Conservation (phyloP, 2,329 filamentous ascomycete species). For the Hypoxylon sp. region DNA sequence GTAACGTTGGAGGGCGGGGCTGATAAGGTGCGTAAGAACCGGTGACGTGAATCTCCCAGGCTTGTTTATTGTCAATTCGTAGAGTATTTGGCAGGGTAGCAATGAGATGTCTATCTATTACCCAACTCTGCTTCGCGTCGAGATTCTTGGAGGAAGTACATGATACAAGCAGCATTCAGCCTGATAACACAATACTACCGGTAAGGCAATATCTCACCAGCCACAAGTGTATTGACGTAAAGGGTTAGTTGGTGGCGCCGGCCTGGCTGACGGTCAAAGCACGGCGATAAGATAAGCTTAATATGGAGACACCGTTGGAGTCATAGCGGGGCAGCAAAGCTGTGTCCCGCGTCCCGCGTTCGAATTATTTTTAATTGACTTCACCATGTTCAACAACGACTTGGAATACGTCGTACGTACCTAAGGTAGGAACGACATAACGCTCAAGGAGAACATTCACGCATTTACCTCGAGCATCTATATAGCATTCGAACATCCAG, state of each 20-base stretch:
- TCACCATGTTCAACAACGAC: background rate
- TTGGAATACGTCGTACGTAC: background rate
- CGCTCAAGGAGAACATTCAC: background rate
- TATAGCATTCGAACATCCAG: background rate
- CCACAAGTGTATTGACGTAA: conserved; percentile 2
- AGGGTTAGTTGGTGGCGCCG: conserved; percentile 2
- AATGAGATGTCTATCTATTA: conserved; percentile 23
- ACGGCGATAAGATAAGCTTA: conserved; percentile 34
- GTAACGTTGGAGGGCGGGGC: conserved; percentile 40
- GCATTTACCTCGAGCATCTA: background rate
- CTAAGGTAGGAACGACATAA: background rate
- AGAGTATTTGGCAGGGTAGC: conserved; percentile 26
- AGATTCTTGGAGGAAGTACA: background rate
- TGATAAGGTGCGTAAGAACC: conserved; percentile 28
- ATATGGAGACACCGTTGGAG: background rate
- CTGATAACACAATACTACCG: background rate
- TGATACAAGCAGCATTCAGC: background rate
- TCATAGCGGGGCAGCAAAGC: conserved; percentile 8
- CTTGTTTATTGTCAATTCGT: conserved; percentile 7
- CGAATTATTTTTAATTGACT: conserved; percentile 7
- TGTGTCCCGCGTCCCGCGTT: conserved; percentile 4
- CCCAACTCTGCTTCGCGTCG: conserved; percentile 13
- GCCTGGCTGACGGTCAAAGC: background rate
- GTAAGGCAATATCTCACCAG: background rate
- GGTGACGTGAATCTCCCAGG: conserved; percentile 8